Evolutionary conservation across 2,329 filamentous ascomycete genomes (phyloP).

Genomic region (Epichloe typhina): DNA sequence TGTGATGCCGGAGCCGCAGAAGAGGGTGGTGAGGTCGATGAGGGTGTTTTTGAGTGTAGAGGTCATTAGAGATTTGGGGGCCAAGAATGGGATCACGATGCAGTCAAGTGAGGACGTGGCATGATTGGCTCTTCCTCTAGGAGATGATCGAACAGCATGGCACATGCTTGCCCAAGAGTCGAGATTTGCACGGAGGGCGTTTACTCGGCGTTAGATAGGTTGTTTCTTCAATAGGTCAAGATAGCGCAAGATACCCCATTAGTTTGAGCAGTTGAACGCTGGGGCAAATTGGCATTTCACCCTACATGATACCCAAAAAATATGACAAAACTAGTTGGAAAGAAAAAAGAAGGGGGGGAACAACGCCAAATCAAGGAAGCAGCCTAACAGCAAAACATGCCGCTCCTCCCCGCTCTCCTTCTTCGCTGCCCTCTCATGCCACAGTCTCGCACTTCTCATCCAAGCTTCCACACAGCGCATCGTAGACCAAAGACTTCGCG

Average conservation of each 20-base stretch:
- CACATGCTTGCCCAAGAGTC: not conserved
- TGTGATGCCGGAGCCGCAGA: constrained; percentile 30
- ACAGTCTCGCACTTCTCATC: not conserved
- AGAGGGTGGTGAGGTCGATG: constrained; percentile 39
- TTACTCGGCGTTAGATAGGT: not conserved
- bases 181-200: not conserved
- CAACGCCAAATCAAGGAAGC: not conserved
- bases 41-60: constrained; percentile 44
- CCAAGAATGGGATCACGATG: constrained; percentile 30
- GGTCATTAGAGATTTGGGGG: constrained; percentile 42
- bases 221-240: not conserved
- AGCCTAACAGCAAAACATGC: not conserved
- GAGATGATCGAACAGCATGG: not conserved
- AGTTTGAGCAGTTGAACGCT: not conserved
- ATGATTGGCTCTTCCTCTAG: constrained; percentile 1
- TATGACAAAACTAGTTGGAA: not conserved
- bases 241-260: constrained; percentile 1
- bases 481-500: not conserved
- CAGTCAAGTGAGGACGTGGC: constrained; percentile 29
- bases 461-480: not conserved
- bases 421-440: not conserved
- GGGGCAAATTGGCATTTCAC: not conserved
- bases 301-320: not conserved
- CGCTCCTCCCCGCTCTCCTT: not conserved
- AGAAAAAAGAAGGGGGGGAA: not conserved